Base-by-base conservation (phyloP, 495 filamentous ascomycete genomes). In the Neurospora sp. region DNA sequence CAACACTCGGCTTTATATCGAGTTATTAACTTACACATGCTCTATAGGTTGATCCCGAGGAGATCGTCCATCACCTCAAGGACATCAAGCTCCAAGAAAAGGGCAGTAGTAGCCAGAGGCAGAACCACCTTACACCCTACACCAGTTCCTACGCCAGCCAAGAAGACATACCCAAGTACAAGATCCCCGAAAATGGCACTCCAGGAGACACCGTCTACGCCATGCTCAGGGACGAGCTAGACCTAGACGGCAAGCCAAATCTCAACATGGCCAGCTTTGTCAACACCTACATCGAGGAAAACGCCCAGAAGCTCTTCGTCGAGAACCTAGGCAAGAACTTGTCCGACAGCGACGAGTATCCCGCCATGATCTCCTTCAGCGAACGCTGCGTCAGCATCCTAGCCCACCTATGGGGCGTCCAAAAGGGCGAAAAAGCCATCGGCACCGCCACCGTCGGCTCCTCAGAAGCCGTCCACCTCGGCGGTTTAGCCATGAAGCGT, bases 401-500 rank as follows among this genome's bases (percentile, higher is more conserved):
- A 41, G 87, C 91, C 9, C 77, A 92, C 77, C 82, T 94, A 10
- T 94, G 92, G 92, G 86, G 86, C 4, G 89, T 86, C 3, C 86
- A 89, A 69, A 88, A 88, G 72, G 84, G 85, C 37, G 90, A 93
- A 79, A 89, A 85, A 69, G 91, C 92, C 38, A 86, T 93, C 74
- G 92, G 92, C 4, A 87, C 89, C 1, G 91, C 92, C 1, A 93
- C 92, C 0, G 92, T 90, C 0, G 92, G 92, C 0, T 92, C 89
- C 4, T 90, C 87, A 8, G 92, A 93, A 77, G 92, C 91, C 2
- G 91, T 93, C 72, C 90, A 92, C 76, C 86, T 93, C 9, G 92
- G 91, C 18, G 92, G 92, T 5, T 80, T 93, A 69, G 91, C 92
- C 9, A 92, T 94, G 91, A 93, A 93, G 84, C 85, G 91, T 6